Percentiles rank a stretch among this genome's conserved stretches.
These are phyloP conservation scores for Teunomyces stri DNA, from an alignment of 805 yeast species.

Conservation along the genomic window DNA sequence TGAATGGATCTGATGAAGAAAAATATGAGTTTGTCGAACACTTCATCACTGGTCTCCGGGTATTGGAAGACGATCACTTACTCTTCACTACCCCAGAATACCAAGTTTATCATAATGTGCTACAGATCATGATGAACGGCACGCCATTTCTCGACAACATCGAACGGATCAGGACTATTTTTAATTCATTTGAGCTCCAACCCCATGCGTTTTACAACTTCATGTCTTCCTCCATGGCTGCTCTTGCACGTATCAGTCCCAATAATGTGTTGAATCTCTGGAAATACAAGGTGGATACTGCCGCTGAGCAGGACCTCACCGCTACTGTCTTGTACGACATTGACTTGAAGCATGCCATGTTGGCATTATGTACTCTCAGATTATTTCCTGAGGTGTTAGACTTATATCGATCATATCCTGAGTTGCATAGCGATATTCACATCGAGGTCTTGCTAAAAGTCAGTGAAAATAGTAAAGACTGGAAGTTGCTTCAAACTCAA, in stretches of 20 bases:
- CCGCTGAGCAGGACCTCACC: neutral
- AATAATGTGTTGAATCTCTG: conserved; percentile 18
- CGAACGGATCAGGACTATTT: conserved; percentile 6
- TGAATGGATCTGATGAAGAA: conserved; percentile 14
- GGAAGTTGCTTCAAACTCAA: conserved; percentile 53
- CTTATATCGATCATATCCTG: conserved; percentile 34
- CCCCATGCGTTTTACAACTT: conserved; percentile 12
- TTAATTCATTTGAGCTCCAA: conserved; percentile 1
- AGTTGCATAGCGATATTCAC: conserved; percentile 46
- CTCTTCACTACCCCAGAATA: conserved; percentile 14
- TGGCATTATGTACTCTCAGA: conserved; percentile 21
- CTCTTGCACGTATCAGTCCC: conserved; percentile 13
- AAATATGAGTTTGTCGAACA: conserved; percentile 11
- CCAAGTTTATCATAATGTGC: conserved; percentile 16
- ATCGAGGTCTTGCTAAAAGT: conserved; percentile 48
- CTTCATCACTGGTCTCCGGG: conserved; percentile 16
- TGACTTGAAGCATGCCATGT: conserved; percentile 34
- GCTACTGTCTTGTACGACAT: conserved; percentile 6
- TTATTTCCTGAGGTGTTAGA: conserved; percentile 20
- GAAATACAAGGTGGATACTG: conserved; percentile 17
- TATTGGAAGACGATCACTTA: conserved; percentile 21
- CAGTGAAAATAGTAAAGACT: conserved; percentile 45
- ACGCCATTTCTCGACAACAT: conserved; percentile 12
- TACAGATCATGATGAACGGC: conserved; percentile 17
- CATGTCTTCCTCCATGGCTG: conserved; percentile 16